A percentile compares a stretch with the other conserved stretches of the same genome.
Conservation (phyloP, 345 rosid genomes). For the Citrus hindsii region DNA sequence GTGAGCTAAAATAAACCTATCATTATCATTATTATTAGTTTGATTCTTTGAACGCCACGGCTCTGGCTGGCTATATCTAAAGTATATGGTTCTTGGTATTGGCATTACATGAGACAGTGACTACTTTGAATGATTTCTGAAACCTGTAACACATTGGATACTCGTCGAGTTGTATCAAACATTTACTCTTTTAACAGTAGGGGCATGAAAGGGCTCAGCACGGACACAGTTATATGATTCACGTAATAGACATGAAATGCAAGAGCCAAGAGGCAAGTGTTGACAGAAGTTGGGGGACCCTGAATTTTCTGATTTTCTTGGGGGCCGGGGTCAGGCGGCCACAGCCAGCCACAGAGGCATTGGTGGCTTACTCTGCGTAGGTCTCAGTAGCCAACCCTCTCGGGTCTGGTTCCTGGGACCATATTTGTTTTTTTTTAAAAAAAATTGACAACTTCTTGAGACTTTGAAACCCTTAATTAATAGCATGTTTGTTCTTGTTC, state of each 20-base stretch:
- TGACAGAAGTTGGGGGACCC: conserved; percentile 22
- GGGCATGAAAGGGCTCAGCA: conserved; percentile 7
- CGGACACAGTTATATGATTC: conserved; percentile 30
- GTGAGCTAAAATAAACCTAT: background rate
- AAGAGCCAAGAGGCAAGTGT: conserved; percentile 12
- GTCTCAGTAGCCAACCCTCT: background rate
- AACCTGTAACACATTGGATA: conserved; percentile 32
- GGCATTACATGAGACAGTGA: conserved; percentile 30
- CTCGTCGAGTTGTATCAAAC: conserved; percentile 23
- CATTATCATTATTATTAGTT: background rate
- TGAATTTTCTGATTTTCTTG: background rate
- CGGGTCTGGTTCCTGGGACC: conserved; percentile 13
- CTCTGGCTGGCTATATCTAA: background rate
- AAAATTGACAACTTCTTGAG: background rate
- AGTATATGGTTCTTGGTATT: conserved; percentile 8
- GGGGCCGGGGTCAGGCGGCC: background rate
- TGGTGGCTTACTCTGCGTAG: background rate
- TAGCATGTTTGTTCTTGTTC: conserved; percentile 1
- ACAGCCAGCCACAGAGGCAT: background rate
- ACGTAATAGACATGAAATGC: conserved; percentile 44
- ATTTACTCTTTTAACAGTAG: conserved; percentile 14
- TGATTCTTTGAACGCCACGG: background rate
- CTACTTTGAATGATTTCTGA: background rate
- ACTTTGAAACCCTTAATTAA: conserved; percentile 1
- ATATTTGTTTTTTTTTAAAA: background rate